Evolutionary conservation across 2,329 filamentous ascomycete genomes (phyloP), one percentile per base, ranked within the genome.

Genomic region (Cytospora chrysosperma): DNA sequence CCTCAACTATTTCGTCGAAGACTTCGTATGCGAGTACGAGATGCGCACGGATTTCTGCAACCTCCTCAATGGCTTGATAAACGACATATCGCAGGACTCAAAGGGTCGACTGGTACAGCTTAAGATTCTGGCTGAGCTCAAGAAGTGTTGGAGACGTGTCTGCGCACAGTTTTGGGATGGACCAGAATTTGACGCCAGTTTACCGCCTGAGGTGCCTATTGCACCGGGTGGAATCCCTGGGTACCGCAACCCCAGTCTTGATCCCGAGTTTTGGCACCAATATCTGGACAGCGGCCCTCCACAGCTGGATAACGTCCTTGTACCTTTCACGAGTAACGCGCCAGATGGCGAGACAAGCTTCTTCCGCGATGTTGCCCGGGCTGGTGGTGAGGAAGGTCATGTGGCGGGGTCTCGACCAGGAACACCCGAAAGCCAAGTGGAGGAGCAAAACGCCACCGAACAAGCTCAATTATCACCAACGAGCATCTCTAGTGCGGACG

Each of bases 101-200:
- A 71, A 72, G 40, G 77, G 75, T 26, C 75, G 77, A 17, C 86
- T 84, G 67, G 82, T 85, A 2, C 85, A 84, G 57, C 70, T 96
- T 64, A 97, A 97, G 75, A 96, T 98, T 68, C 82, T 99, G 40
- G 88, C 90, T 32, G 95, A 99, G 75, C 79, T 99, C 67, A 99
- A 99, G 75, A 96, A 97, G 74, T 98, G 95, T 73, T 99, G 95
- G 95, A 88, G 93, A 74, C 86, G 93, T 58, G 91, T 95, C 24
- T 98, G 93, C 73, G 88, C 90, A 0, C 79, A 93, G 61, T 97
- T 93, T 73, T 99, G 95, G 94, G 91, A 96, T 67, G 85, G 84
- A 0, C 80, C 86, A 0, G 86, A 91, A 54, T 88, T 88, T 40
- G 82, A 88, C 68, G 78, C 81, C 1, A 83, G 85, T 52, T 79